These are phyloP conservation scores for Kazachstania sp. DNA, from an alignment of 1,139 yeast genomes.

Conservation along the genomic window DNA sequence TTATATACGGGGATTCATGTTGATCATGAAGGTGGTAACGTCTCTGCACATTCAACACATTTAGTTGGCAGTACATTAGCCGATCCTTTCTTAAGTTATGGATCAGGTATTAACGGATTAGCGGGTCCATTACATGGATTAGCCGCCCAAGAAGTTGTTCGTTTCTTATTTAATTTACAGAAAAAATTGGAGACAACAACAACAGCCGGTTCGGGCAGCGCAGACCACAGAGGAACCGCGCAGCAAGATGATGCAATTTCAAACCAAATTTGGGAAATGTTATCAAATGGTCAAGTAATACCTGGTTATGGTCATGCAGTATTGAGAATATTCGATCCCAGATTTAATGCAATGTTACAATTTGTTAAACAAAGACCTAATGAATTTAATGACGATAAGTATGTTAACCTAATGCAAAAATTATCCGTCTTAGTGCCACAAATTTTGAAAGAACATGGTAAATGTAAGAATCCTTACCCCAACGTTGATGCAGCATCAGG, in stretches of 20 bases:
- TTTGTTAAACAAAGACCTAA: slow-evolving; percentile 30
- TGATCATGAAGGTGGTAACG: slow-evolving; percentile 98
- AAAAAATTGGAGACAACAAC: background rate
- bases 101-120: slow-evolving; percentile 93
- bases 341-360: slow-evolving; percentile 34
- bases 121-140: slow-evolving; percentile 98
- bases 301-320: slow-evolving; percentile 99
- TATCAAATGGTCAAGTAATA: slow-evolving; percentile 87
- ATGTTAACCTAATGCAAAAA: slow-evolving; percentile 31
- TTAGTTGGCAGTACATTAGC: slow-evolving; percentile 93
- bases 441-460: slow-evolving; percentile 49
- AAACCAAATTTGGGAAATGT: slow-evolving; percentile 83
- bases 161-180: slow-evolving; percentile 80
- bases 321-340: slow-evolving; percentile 90
- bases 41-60: slow-evolving; percentile 95
- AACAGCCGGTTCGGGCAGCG: too few relatives aligned
- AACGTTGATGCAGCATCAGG: slow-evolving; percentile 56
- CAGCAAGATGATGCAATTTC: slow-evolving; percentile 44
- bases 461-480: slow-evolving; percentile 58
- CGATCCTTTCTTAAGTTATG: slow-evolving; percentile 83
- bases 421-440: slow-evolving; percentile 43
- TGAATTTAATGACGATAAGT: slow-evolving; percentile 28
- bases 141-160: slow-evolving; percentile 96
- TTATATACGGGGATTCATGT: slow-evolving; percentile 91
- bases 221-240: slow-evolving; percentile 1